Base-by-base conservation (phyloP, 176 grass and related monocot species). In the Juncus inflexus region DNA sequence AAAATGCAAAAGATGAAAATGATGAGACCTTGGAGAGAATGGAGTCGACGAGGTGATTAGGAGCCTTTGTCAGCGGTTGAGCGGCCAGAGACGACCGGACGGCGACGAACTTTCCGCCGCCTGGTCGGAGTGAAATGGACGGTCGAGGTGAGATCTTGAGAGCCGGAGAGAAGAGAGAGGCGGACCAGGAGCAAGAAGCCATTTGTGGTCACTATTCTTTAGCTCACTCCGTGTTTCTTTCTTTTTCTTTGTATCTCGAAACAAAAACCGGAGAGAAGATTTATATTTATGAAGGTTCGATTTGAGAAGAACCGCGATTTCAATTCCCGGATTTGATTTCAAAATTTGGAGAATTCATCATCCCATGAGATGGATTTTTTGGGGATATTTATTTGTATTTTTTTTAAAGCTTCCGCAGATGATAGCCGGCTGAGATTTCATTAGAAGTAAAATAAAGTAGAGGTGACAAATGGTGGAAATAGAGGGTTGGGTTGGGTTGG, bases 11-110 rank as follows among this genome's bases (percentile, higher is more conserved):
- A 28, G 63, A 56, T 28, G 4, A 41, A 61, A 60, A n/a, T 37
- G 35, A 16, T 52, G 14, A 9, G 47, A 86, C 94, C 94, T 92
- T 86, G 77, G 83, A 86, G 53, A 97, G 83, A 47, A 97, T 89
- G 40, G 88, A 89, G 12, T 84, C 60, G 55, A 91, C 68, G 55
- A 97, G 94, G 67, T 91, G 77, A 12, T 61, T 10, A 12, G 85
- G 88, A 7, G 82, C 84, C 63, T 73, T 65, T 56, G 79, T 63
- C 8, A 71, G 65, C 1, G 84, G 59, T 54, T 56, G 59, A 1
- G 88, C 62, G 16, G 82, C 67, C 36, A 91, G 74, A 42, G 94
- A 86, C 55, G 85, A 83, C 14, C 85, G 75, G 39, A 72, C 51
- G 72, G 88, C 61, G 4, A 64, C 14, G 55, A 79, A 41, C 43